phyloP scores from a whole-genome alignment of 2,329 filamentous ascomycete genomes.

The Verticillium nubilum region DNA sequence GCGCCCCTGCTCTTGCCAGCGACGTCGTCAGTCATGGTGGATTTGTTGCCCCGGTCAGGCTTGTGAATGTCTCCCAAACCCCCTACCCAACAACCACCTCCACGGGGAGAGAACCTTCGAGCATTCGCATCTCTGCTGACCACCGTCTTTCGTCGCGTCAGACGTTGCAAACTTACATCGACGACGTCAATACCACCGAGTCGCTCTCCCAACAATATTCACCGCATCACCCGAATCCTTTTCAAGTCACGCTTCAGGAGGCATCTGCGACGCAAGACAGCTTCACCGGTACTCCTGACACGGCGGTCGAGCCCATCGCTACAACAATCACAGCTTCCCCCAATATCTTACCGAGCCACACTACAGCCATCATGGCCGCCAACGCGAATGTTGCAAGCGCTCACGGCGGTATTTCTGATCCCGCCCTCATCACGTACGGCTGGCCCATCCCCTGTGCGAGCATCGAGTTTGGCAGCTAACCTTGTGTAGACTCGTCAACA shows the following conservation, averaged over 20 bases:
- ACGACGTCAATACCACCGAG: not conserved
- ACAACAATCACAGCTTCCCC: not conserved
- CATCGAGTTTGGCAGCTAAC: conserved; percentile 18
- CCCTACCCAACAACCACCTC: not conserved
- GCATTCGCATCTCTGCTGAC: not conserved
- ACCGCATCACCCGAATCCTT: conserved; percentile 3
- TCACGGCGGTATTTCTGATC: conserved; percentile 57
- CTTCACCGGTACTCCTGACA: conserved; percentile 6
- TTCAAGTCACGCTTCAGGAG: not conserved
- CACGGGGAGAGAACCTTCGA: not conserved
- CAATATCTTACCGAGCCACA: not conserved
- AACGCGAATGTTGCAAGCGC: not conserved
- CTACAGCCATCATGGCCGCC: conserved; percentile 1
- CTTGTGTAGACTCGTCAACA: conserved; percentile 77
- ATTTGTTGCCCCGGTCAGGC: not conserved
- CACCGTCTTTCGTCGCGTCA: not conserved
- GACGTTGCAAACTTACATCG: conserved; percentile 4
- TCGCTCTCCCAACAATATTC: conserved; percentile 1
- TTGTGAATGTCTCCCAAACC: not conserved
- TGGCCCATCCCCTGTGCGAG: not conserved
- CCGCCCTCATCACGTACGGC: conserved; percentile 58
- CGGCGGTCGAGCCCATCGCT: not conserved
- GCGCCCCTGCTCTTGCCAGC: not conserved
- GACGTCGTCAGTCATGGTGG: not conserved
- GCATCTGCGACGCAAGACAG: conserved; percentile 1